Conservation (phyloP, 495 filamentous ascomycete species). For the Elaphomyces granulatus region DNA sequence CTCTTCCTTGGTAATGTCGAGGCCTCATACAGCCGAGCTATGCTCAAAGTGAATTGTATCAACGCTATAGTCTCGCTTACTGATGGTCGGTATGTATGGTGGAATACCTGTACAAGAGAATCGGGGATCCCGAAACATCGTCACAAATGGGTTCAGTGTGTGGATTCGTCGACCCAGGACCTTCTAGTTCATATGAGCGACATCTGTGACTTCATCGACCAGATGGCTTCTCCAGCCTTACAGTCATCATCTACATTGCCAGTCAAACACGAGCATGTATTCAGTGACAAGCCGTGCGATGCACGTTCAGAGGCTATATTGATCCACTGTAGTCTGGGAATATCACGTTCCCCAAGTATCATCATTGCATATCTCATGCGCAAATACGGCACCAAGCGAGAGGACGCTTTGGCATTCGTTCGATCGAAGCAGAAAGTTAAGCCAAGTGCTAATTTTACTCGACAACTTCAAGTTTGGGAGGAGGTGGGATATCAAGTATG, state of each 20-base stretch:
- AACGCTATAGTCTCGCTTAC: slow-evolving; percentile 24
- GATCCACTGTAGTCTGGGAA: slow-evolving; percentile 23
- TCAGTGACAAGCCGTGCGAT: slow-evolving; percentile 5
- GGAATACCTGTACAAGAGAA: slow-evolving; percentile 14
- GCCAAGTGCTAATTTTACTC: slow-evolving; percentile 13
- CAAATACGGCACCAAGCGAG: slow-evolving; percentile 5
- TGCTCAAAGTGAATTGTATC: slow-evolving; percentile 19
- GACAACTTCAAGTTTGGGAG: slow-evolving; percentile 20
- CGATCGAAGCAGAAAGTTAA: slow-evolving; percentile 11
- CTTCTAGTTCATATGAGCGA: slow-evolving; percentile 17
- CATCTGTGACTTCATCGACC: slow-evolving; percentile 30
- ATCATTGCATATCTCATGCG: slow-evolving; percentile 23
- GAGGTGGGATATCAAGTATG: slow-evolving; percentile 21
- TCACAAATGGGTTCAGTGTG: slow-evolving; percentile 22
- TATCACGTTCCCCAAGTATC: slow-evolving; percentile 24
- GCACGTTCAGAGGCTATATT: slow-evolving; percentile 13
- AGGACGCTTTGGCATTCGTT: slow-evolving; percentile 7
- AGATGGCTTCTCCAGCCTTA: slow-evolving; percentile 14
- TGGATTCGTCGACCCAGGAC: slow-evolving; percentile 23
- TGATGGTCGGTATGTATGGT: slow-evolving; percentile 14
- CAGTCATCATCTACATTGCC: slow-evolving; percentile 9
- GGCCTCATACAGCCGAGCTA: slow-evolving; percentile 13
- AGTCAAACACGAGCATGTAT: slow-evolving; percentile 6
- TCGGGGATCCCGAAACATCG: slow-evolving; percentile 16
- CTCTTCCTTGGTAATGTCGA: slow-evolving; percentile 23